A percentile compares a stretch with the other conserved stretches of the same genome.
These are phyloP conservation scores for Pythium sukuiense DNA, from an alignment of 352 stramenopile species.

Conservation along the genomic window DNA sequence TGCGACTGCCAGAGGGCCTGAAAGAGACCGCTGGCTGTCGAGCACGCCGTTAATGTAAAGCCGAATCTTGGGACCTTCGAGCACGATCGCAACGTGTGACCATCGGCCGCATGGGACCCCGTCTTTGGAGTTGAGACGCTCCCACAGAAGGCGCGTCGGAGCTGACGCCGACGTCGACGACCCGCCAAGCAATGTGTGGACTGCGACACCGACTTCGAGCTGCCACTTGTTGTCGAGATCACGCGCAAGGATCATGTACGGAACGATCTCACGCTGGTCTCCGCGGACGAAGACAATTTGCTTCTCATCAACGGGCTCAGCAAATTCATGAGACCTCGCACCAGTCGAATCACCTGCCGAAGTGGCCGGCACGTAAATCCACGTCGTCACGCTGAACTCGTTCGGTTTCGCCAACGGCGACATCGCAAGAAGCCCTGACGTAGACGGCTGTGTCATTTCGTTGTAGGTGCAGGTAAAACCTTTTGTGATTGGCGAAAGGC, in stretches of 20 bases:
- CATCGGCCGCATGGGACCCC: conserved; percentile 62
- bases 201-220: conserved; percentile 62
- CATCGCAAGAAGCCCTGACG: conserved; percentile 34
- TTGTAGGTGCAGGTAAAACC: conserved; percentile 60
- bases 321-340: background rate
- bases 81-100: conserved; percentile 85
- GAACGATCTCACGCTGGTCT: conserved; percentile 52
- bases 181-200: background rate
- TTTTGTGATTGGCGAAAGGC: conserved; percentile 59
- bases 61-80: conserved; percentile 84
- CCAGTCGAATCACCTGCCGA: background rate
- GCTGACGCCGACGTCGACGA: background rate
- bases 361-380: conserved; percentile 55
- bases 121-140: conserved; percentile 77
- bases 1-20: conserved; percentile 31
- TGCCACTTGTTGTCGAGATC: conserved; percentile 45
- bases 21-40: conserved; percentile 77
- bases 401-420: conserved; percentile 59
- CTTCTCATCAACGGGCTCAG: conserved; percentile 21
- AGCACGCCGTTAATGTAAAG: conserved; percentile 91
- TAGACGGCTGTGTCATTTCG: conserved; percentile 40
- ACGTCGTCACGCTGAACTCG: conserved; percentile 89
- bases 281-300: conserved; percentile 79
- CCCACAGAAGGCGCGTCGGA: conserved; percentile 32
- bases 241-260: conserved; percentile 55